These are phyloP conservation scores for Phaeosphaeriaceae sp. DNA, from an alignment of 2,329 filamentous ascomycete species.

Conservation along the genomic window DNA sequence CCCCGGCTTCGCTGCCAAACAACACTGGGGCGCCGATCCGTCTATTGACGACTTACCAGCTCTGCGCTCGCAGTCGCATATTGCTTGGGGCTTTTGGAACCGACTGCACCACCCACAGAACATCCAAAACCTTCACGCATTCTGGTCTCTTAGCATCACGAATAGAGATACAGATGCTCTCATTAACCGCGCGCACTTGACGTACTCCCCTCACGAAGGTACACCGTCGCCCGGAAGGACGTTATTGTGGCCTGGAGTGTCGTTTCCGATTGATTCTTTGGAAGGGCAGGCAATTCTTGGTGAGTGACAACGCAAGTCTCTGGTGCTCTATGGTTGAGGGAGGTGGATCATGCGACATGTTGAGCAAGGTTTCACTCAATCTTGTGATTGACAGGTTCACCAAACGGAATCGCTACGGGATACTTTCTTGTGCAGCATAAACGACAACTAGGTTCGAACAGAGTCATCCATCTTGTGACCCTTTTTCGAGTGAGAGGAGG, in stretches of 20 bases:
- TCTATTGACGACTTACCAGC: neutral
- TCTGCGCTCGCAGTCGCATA: slow-evolving; percentile 1
- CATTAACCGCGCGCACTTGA: neutral
- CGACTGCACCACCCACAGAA: neutral
- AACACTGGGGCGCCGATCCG: neutral
- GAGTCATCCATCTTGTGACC: neutral
- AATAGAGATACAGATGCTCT: neutral
- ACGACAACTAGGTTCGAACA: neutral
- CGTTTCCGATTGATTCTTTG: neutral
- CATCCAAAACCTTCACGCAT: neutral
- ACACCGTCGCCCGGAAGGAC: neutral
- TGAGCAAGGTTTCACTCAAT: no score
- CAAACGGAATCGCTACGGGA: neutral
- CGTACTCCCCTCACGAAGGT: no score
- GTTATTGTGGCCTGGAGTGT: neutral
- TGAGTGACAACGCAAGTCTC: no score
- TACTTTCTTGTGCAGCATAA: slow-evolving; percentile 2
- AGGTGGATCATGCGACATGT: no score
- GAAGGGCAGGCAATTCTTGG: neutral
- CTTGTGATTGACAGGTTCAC: neutral
- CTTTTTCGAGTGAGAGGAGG: neutral
- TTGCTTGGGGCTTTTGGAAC: slow-evolving; percentile 13
- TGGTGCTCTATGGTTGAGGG: no score
- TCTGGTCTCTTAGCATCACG: neutral
- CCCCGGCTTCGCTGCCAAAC: neutral